Evolutionary conservation across 2,329 filamentous ascomycete genomes (phyloP).

Genomic region (Colletotrichum costaricense): DNA sequence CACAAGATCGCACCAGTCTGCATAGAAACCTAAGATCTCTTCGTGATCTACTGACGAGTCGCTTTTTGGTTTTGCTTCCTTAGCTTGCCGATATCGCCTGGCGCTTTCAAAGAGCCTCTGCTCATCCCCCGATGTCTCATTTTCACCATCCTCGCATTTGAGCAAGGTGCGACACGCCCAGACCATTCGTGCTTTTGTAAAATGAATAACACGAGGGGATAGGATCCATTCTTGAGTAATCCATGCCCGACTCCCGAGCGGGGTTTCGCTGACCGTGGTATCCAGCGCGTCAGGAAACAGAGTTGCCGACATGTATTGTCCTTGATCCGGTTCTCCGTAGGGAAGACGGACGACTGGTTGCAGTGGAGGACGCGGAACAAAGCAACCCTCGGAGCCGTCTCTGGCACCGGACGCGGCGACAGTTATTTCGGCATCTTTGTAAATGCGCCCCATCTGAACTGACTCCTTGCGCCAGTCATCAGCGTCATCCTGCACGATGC

Average conservation of each 20-base stretch:
- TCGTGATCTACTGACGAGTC: neutral
- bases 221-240: neutral
- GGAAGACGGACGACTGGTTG: neutral
- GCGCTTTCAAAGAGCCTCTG: neutral
- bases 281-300: neutral
- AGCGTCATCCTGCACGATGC: constrained; percentile 15
- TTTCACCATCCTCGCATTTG: neutral
- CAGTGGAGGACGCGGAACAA: neutral
- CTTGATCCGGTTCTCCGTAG: neutral
- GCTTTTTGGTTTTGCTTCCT: neutral
- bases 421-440: neutral
- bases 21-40: neutral
- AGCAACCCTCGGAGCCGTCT: neutral
- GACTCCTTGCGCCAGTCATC: constrained; percentile 19
- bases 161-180: neutral
- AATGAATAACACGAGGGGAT: neutral
- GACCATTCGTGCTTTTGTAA: neutral
- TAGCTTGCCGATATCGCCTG: neutral
- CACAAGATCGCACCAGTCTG: constrained; percentile 1
- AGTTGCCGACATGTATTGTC: neutral
- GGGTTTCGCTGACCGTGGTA: neutral
- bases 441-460: constrained; percentile 2
- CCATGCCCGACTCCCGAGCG: neutral
- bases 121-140: neutral
- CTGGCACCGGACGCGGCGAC: neutral